phyloP scores from a whole-genome alignment of 1,284 basidiomycete species.

The Tilletia setariae region DNA sequence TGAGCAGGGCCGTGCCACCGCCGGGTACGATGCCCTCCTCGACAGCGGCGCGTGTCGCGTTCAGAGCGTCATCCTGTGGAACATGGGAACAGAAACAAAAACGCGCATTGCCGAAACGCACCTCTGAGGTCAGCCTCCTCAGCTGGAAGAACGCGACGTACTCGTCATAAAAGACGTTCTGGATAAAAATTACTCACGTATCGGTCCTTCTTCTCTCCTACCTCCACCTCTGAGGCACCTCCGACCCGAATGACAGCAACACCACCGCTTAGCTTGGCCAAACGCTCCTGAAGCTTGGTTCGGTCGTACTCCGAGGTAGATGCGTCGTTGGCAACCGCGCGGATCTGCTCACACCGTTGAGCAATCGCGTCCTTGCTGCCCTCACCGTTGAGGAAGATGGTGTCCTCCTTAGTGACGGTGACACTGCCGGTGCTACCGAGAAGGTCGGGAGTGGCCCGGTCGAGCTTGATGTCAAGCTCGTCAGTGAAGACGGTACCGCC shows the following conservation, averaged over 20 bases:
- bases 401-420: slow-evolving; percentile 97
- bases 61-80: slow-evolving; percentile 77
- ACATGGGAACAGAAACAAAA: background rate
- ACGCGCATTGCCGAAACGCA: background rate
- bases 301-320: slow-evolving; percentile 91
- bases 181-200: slow-evolving; percentile 58
- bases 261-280: slow-evolving; percentile 92
- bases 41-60: slow-evolving; percentile 93
- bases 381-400: slow-evolving; percentile 89
- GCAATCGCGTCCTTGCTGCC: slow-evolving; percentile 49
- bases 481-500: slow-evolving; percentile 97
- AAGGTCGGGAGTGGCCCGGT: slow-evolving; percentile 81
- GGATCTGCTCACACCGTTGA: slow-evolving; percentile 80
- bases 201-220: slow-evolving; percentile 98
- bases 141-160: no score
- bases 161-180: background rate
- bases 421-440: slow-evolving; percentile 88
- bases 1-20: slow-evolving; percentile 85
- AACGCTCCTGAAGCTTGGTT: slow-evolving; percentile 91
- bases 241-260: slow-evolving; percentile 99
- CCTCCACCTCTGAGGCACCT: slow-evolving; percentile 89
- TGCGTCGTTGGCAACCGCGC: slow-evolving; percentile 74
- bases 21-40: slow-evolving; percentile 92
- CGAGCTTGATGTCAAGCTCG: slow-evolving; percentile 96
- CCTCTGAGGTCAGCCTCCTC: no score